Evolutionary conservation across 768 basidiomycete genomes (phyloP), one percentile per base, ranked within the genome.

Genomic region (Pisolithus tinctorius): DNA sequence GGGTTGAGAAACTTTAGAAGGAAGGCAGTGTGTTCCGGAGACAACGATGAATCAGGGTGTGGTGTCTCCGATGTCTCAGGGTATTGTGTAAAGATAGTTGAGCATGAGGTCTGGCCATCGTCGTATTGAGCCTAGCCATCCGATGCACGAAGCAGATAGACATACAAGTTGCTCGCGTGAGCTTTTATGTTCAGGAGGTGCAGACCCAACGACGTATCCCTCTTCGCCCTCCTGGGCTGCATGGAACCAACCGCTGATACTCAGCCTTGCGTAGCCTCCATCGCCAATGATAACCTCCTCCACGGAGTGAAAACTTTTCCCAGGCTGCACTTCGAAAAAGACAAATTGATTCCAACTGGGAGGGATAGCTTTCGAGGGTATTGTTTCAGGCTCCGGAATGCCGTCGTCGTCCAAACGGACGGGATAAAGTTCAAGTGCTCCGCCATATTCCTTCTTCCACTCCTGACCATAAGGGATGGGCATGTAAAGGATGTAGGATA

Each of bases 191-290:
- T 78, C 74, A 27, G 63, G 66, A 37, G 67, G 61, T 14, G 61
- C 63, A 11, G 69, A 53, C 41, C 84, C 82, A 0, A 74, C 70
- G 44, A 80, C 74, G 60, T 90, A 92, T 0, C 90, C 93, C 37
- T 93, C 88, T 65, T 98, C 95, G 10, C 89, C 92, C 56, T 87
- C 83, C 61, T 95, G 83, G 0, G 92, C 86, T 23, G 85, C 83
- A 64, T 98, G 95, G 72, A 97, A 98, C 95, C 95, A 98, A 6
- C 95, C 95, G 59, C 88, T 93, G 60, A 97, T 88, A 57, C 88
- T 92, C 59, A 97, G 69, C 34, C 95, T 74, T 59, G 86, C 78
- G 41, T 82, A 70, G 0, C 84, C 86, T 41, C 88, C 86, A 55
- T 82, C 71, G 20, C 69, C 81, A 0, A 90, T 85, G n/a, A 95